Percentiles rank a stretch among this genome's conserved stretches.
Conservation (phyloP, 2,329 filamentous ascomycete species). For the Aspergillus sp. region DNA sequence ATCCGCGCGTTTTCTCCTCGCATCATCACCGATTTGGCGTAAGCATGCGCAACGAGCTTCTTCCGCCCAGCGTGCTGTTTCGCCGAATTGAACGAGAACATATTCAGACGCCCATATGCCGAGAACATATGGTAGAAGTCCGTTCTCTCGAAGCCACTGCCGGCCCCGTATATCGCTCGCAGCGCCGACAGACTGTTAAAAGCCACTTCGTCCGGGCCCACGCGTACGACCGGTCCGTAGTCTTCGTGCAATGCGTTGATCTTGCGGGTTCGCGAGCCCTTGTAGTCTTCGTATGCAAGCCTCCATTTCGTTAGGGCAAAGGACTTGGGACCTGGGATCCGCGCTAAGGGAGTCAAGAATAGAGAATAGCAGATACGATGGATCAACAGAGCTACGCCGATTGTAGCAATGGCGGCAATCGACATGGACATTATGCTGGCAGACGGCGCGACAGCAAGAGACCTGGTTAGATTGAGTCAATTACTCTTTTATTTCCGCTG, state of each 20-base stretch:
- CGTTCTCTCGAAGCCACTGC: constrained; percentile 42
- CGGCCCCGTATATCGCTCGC: constrained; percentile 47
- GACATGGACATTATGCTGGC: not conserved
- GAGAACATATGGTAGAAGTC: constrained; percentile 49
- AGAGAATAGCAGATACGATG: constrained; percentile 1
- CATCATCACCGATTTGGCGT: constrained; percentile 43
- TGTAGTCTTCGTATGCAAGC: constrained; percentile 38
- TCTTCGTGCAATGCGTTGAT: constrained; percentile 37
- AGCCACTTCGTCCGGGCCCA: constrained; percentile 40
- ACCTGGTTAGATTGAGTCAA: no score
- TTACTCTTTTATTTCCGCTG: no score
- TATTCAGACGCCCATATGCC: constrained; percentile 42
- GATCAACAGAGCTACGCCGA: constrained; percentile 4
- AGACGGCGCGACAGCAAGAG: no score
- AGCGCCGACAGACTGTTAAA: constrained; percentile 39
- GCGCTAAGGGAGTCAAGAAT: constrained; percentile 1
- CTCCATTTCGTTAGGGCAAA: constrained; percentile 39
- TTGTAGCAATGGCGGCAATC: not conserved
- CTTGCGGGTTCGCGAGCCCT: constrained; percentile 33
- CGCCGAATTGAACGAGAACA: constrained; percentile 42
- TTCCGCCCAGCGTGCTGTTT: constrained; percentile 42
- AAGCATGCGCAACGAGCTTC: constrained; percentile 44
- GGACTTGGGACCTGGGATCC: constrained; percentile 25
- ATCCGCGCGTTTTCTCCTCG: constrained; percentile 20
- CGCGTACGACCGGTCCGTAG: constrained; percentile 41